Evolutionary conservation across 176 grass and related monocot species (phyloP).

Genomic region (Tuctoria greenei): DNA sequence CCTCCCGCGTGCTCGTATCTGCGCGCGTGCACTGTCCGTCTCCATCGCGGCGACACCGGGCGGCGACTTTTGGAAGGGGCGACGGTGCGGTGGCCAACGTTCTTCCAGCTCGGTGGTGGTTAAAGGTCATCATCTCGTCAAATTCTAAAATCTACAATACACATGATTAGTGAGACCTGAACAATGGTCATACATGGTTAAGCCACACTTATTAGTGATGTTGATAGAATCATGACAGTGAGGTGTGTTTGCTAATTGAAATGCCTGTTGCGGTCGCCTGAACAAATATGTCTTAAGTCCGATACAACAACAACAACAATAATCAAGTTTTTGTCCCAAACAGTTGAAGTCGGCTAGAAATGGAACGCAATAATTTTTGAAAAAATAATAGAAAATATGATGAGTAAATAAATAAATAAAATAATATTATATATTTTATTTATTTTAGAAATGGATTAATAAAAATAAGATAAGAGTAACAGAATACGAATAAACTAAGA

Average conservation of each 20-base stretch:
- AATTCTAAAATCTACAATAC: background rate
- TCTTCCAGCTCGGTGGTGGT: background rate
- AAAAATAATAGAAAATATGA: no score
- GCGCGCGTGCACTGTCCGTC: conserved; percentile 15
- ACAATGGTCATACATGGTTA: background rate
- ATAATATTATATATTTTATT: no score
- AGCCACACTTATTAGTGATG: background rate
- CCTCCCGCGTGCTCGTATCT: conserved; percentile 10
- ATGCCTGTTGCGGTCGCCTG: background rate
- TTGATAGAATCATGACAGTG: background rate
- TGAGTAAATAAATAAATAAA: no score
- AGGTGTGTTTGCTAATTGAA: background rate
- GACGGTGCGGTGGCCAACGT: background rate
- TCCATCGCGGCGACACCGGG: background rate
- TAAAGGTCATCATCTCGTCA: background rate
- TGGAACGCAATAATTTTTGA: no score
- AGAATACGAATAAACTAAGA: no score
- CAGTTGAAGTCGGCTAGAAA: no score
- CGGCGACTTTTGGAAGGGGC: background rate
- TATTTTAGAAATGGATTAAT: no score
- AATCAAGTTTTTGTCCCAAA: no score
- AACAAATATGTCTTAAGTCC: background rate
- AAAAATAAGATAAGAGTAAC: no score
- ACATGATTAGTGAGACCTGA: background rate
- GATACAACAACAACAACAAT: no score